Conservation (phyloP, 441 rosid species). For the Melianthus villosus region DNA sequence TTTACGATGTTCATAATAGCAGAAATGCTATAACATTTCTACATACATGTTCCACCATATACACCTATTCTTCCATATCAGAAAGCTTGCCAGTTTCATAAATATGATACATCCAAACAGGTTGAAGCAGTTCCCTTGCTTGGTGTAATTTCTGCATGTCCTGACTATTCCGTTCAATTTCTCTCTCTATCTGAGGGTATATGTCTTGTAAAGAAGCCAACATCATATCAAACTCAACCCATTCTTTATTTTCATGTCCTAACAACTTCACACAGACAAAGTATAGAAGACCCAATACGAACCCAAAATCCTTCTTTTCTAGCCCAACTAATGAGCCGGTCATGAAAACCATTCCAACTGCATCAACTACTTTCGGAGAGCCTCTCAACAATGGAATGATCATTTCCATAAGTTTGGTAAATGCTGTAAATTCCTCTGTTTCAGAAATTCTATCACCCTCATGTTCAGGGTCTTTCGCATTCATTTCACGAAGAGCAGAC, state of each 20-base stretch:
- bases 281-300: conserved; percentile 37
- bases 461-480: conserved; percentile 15
- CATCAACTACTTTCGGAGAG: conserved; percentile 34
- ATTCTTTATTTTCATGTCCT: conserved; percentile 37
- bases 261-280: conserved; percentile 47
- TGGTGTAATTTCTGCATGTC: conserved; percentile 24
- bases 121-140: conserved; percentile 54
- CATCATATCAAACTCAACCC: conserved; percentile 62
- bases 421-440: conserved; percentile 20
- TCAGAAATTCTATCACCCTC: conserved; percentile 25
- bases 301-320: conserved; percentile 37
- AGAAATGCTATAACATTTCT: too few relatives aligned
- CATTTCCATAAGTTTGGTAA: conserved; percentile 26
- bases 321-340: conserved; percentile 31
- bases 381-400: conserved; percentile 31
- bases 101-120: conserved; percentile 74
- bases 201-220: conserved; percentile 43
- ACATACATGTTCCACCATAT: too few relatives aligned
- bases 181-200: conserved; percentile 46
- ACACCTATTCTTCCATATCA: conserved; percentile 29
- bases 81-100: conserved; percentile 64
- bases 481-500: conserved; percentile 29
- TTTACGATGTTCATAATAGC: too few relatives aligned
- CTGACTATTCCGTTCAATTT: conserved; percentile 32
- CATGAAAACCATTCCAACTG: conserved; percentile 39